A percentile compares a stretch with the other conserved stretches of the same genome.
These are phyloP conservation scores for Cryptococcus sp. DNA, from an alignment of 1,284 basidiomycete genomes.

Conservation along the genomic window DNA sequence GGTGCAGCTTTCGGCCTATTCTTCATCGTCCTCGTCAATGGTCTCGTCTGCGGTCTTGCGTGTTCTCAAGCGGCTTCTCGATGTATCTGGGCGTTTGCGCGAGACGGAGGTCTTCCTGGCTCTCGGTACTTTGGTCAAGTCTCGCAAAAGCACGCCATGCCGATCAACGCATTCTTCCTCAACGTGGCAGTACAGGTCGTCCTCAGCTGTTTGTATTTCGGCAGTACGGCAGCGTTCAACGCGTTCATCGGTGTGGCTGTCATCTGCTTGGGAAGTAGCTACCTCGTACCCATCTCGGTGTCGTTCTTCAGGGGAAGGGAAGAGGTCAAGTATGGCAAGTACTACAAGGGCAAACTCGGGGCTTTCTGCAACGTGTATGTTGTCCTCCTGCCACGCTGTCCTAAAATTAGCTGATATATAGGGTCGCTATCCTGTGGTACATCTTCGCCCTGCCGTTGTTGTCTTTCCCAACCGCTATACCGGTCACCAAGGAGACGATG, in stretches of 20 bases:
- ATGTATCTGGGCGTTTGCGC: conserved; percentile 44
- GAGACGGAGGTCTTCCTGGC: conserved; percentile 48
- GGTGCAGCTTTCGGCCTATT: conserved; percentile 47
- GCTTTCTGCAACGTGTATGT: conserved; percentile 36
- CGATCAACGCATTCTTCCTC: conserved; percentile 47
- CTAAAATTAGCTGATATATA: not conserved
- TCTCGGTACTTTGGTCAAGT: conserved; percentile 41
- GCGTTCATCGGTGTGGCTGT: conserved; percentile 43
- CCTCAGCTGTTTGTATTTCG: conserved; percentile 45
- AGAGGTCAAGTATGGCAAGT: conserved; percentile 35
- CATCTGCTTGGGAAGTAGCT: conserved; percentile 38
- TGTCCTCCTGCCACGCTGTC: not conserved
- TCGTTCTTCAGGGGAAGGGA: conserved; percentile 41
- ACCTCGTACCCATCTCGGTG: conserved; percentile 45
- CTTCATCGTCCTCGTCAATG: conserved; percentile 45
- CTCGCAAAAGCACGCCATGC: conserved; percentile 42
- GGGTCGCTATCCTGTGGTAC: conserved; percentile 25
- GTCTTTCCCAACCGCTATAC: conserved; percentile 29
- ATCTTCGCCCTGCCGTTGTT: conserved; percentile 29
- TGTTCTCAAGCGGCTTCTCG: conserved; percentile 38
- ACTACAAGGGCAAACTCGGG: conserved; percentile 42
- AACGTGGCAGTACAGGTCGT: conserved; percentile 42
- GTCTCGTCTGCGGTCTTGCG: conserved; percentile 45
- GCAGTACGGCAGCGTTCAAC: conserved; percentile 39
- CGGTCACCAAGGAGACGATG: conserved; percentile 26